These are phyloP conservation scores for Diaporthe ampelina DNA, from an alignment of 2,329 filamentous ascomycete species.

Conservation along the genomic window DNA sequence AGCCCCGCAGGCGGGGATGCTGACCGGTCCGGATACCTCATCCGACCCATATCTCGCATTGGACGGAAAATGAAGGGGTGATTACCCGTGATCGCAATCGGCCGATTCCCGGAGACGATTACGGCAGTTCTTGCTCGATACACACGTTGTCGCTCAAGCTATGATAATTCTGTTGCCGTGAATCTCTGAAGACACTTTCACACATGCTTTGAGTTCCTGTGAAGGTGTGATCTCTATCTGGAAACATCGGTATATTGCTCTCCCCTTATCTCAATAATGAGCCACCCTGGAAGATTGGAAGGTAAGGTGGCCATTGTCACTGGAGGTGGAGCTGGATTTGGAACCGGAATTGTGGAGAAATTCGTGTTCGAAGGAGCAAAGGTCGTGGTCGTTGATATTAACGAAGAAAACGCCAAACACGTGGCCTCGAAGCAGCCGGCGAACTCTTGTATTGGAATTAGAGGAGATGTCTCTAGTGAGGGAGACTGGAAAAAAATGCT, in stretches of 20 bases:
- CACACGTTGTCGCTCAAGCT: not conserved
- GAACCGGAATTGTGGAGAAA: slow-evolving; percentile 5
- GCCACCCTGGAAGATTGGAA: not conserved
- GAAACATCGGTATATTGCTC: not conserved
- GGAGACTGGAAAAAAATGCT: not conserved
- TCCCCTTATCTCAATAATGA: not conserved
- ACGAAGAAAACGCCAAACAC: not conserved
- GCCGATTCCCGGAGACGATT: not conserved
- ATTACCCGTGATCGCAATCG: not conserved
- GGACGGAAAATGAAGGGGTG: not conserved
- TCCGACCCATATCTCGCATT: not conserved
- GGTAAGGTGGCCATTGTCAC: slow-evolving; percentile 9
- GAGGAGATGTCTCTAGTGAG: slow-evolving; percentile 3
- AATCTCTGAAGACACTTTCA: not conserved
- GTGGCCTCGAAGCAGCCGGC: not conserved
- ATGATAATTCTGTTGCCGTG: not conserved
- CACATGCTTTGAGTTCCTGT: not conserved
- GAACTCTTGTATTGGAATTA: not conserved
- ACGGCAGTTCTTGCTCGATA: not conserved
- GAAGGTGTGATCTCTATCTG: not conserved
- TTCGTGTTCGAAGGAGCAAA: slow-evolving; percentile 20
- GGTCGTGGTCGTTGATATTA: slow-evolving; percentile 21
- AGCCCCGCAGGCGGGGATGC: not conserved
- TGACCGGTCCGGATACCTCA: not conserved
- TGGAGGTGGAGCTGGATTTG: slow-evolving; percentile 2